Conservation (phyloP, 1,284 basidiomycete species). For the Moesziomyces sp. region DNA sequence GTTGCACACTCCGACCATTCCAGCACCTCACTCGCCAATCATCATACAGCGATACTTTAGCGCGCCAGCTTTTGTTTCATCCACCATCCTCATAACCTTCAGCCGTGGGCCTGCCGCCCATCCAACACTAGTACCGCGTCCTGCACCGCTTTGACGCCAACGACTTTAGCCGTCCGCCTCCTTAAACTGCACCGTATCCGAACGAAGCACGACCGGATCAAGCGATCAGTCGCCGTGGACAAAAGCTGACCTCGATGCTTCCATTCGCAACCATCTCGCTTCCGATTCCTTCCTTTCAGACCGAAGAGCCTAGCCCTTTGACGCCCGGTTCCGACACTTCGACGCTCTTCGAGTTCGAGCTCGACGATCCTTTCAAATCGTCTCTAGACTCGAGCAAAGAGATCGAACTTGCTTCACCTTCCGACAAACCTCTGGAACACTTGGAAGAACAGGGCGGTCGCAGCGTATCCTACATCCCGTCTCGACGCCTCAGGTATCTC, state of each 20-base stretch:
- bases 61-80: too few species aligned
- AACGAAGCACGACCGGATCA: conserved; percentile 7
- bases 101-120: too few species aligned
- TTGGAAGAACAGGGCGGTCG: background rate
- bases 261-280: conserved; percentile 19
- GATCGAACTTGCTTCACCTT: conserved; percentile 19
- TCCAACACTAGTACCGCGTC: too few species aligned
- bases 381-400: conserved; percentile 9
- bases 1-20: background rate
- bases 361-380: conserved; percentile 9
- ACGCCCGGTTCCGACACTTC: conserved; percentile 41
- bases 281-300: conserved; percentile 12
- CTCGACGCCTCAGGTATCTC: conserved; percentile 24
- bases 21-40: background rate
- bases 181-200: background rate
- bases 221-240: conserved; percentile 10
- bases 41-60: too few species aligned
- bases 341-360: conserved; percentile 33
- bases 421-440: conserved; percentile 20
- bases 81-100: too few species aligned
- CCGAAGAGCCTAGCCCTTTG: conserved; percentile 21
- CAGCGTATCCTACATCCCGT: background rate
- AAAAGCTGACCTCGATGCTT: conserved; percentile 31
- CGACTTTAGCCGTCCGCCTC: background rate
- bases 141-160: background rate